Conservation (phyloP, 2,329 filamentous ascomycete species). For the Aspergillus jensenii region DNA sequence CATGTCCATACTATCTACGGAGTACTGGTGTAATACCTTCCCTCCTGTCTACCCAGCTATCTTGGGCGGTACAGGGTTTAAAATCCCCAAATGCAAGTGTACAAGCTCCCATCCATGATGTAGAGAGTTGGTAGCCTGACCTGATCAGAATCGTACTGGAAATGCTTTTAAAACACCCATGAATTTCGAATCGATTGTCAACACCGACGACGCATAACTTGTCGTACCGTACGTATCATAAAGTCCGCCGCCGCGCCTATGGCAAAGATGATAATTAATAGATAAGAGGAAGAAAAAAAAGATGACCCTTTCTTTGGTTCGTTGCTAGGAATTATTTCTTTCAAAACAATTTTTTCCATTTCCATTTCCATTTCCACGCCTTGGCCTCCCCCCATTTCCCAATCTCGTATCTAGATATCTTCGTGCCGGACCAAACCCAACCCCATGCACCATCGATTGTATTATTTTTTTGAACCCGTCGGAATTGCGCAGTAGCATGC, state of each 20-base stretch:
- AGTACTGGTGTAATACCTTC: too few relatives aligned
- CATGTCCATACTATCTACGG: too few relatives aligned
- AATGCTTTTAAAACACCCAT: too few relatives aligned
- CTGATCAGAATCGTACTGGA: too few relatives aligned
- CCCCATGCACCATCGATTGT: not conserved
- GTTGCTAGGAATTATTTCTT: not conserved
- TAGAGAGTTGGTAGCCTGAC: too few relatives aligned
- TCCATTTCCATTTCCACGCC: not conserved
- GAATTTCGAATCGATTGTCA: too few relatives aligned
- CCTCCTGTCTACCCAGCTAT: too few relatives aligned
- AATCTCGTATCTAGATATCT: not conserved
- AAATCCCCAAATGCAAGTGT: too few relatives aligned
- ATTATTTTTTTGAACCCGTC: slow-evolving; percentile 27
- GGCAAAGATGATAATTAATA: not conserved
- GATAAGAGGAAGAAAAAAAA: not conserved
- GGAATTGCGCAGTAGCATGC: not conserved
- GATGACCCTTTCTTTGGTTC: not conserved
- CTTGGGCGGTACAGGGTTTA: too few relatives aligned
- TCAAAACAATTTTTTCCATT: not conserved
- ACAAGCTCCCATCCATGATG: too few relatives aligned
- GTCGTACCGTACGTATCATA: not conserved
- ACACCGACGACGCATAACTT: not conserved
- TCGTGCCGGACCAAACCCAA: not conserved
- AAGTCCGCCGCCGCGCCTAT: too few relatives aligned
- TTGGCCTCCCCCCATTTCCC: not conserved